Evolutionary conservation across 495 filamentous ascomycete species (phyloP).

Genomic region (Stereocaulon alpinum): DNA sequence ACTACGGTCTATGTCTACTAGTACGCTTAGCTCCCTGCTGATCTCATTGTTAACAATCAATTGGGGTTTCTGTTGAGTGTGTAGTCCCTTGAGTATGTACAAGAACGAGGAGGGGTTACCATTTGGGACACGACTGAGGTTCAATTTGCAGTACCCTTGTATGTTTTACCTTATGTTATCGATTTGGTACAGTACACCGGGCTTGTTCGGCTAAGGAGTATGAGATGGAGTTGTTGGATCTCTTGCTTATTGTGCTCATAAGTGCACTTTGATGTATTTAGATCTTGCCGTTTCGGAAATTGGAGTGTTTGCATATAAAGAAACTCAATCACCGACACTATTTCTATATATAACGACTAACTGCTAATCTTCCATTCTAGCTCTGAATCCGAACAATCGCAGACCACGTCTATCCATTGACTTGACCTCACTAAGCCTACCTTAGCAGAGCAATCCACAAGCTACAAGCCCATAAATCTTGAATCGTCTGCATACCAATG

Average conservation of each 20-base stretch:
- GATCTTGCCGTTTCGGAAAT: too few species aligned
- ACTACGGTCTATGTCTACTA: conserved; percentile 10
- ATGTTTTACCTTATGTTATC: neutral
- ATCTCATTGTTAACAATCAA: neutral
- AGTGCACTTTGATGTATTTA: neutral
- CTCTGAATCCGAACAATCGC: too few species aligned
- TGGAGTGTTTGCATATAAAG: too few species aligned
- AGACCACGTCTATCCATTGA: too few species aligned
- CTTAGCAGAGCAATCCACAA: too few species aligned
- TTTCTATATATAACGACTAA: too few species aligned
- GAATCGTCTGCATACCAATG: too few species aligned
- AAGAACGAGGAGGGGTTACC: neutral
- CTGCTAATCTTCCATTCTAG: too few species aligned
- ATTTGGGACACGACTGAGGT: neutral
- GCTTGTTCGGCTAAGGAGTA: neutral
- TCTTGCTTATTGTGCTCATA: neutral
- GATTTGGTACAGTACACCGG: neutral
- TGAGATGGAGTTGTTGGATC: neutral
- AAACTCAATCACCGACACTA: too few species aligned
- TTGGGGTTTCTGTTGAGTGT: neutral
- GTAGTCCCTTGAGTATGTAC: neutral
- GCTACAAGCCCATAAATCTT: too few species aligned
- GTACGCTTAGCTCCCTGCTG: neutral
- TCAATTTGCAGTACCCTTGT: neutral
- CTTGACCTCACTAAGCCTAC: too few species aligned